phyloP scores from a whole-genome alignment of 148 eudicot genomes.

The Nyssa sinensis region DNA sequence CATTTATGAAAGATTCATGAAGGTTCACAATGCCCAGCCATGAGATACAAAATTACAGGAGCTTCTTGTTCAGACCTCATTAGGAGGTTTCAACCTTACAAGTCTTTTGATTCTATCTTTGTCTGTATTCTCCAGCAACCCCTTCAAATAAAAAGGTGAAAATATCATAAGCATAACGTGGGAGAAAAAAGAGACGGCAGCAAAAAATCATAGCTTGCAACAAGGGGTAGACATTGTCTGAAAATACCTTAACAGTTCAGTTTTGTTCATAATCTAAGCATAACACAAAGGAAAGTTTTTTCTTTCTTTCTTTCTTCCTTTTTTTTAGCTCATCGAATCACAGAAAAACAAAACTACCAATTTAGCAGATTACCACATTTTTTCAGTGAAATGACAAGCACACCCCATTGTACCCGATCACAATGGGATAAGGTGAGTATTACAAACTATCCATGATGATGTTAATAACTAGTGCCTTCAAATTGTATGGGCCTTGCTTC shows the following conservation, averaged over 20 bases:
- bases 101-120: constrained; percentile 95
- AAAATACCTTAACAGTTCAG: neutral
- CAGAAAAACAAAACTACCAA: neutral
- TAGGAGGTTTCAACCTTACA: constrained; percentile 86
- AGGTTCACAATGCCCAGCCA: neutral
- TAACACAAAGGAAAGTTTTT: neutral
- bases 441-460: neutral
- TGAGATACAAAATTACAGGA: neutral
- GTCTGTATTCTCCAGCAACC: constrained; percentile 88
- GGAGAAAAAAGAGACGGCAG: constrained; percentile 1
- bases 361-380: neutral
- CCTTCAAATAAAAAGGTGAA: constrained; percentile 40
- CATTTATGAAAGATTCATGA: neutral
- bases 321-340: neutral
- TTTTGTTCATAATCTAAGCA: neutral
- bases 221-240: neutral
- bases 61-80: constrained; percentile 56
- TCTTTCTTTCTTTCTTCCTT: no score
- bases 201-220: neutral
- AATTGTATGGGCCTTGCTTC: neutral
- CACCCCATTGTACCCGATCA: neutral
- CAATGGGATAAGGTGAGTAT: neutral
- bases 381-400: neutral
- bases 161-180: neutral
- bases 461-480: neutral